A percentile compares a stretch with the other conserved stretches of the same genome.
Evolutionary conservation across 371 early-diverging fungal species (phyloP).

Genomic region (Syncephalastrum sp.): DNA sequence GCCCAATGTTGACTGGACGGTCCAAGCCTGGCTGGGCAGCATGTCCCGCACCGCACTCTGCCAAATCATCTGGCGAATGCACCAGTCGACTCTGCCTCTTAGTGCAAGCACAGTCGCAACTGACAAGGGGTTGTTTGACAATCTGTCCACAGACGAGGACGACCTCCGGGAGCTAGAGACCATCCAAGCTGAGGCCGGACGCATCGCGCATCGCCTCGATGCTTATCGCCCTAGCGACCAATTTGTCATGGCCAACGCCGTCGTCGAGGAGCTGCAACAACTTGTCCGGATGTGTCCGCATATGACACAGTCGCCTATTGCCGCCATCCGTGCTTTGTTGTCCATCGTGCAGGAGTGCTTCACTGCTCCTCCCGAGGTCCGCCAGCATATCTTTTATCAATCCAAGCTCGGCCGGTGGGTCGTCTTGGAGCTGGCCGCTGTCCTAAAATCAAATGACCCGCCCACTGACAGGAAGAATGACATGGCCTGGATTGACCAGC

Average conservation of each 20-base stretch:
- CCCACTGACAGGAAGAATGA: not conserved
- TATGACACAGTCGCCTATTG: constrained; percentile 15
- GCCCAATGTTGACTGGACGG: not conserved
- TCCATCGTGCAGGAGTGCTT: constrained; percentile 31
- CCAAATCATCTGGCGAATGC: too few species aligned
- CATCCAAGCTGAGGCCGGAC: constrained; percentile 19
- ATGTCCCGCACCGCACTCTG: not conserved
- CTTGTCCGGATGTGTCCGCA: constrained; percentile 19
- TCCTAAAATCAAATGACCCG: constrained; percentile 28
- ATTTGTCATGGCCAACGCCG: constrained; percentile 26
- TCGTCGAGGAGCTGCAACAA: constrained; percentile 22
- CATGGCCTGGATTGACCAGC: constrained; percentile 20
- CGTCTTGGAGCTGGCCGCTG: constrained; percentile 33
- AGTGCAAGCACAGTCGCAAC: too few species aligned
- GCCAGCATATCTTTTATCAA: constrained; percentile 38
- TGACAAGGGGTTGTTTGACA: too few species aligned
- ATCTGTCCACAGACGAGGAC: not conserved
- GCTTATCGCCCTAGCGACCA: constrained; percentile 33
- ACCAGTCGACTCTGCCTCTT: too few species aligned
- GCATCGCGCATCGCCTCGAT: constrained; percentile 26
- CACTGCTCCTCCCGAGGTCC: constrained; percentile 32
- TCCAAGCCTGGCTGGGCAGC: not conserved
- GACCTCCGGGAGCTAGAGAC: constrained; percentile 9
- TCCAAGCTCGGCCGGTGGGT: constrained; percentile 36
- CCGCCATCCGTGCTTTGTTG: constrained; percentile 24